Evolutionary conservation across 2,329 filamentous ascomycete species (phyloP).

Genomic region (Verticillium nubilum): DNA sequence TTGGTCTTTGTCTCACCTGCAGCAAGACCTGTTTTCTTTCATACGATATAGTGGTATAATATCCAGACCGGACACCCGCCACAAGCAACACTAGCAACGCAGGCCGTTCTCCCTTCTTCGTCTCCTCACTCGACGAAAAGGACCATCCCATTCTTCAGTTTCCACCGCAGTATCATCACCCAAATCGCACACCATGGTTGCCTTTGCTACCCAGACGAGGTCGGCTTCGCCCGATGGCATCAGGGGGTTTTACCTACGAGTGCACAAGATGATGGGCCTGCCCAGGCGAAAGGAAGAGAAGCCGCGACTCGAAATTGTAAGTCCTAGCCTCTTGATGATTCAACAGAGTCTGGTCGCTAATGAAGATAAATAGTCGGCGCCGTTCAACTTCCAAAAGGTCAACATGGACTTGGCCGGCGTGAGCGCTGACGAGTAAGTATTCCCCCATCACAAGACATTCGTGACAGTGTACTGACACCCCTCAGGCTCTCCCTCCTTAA

Average conservation of each 20-base stretch:
- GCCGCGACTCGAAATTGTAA: slow-evolving; percentile 40
- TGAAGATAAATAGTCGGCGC: slow-evolving; percentile 44
- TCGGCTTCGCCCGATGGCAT: slow-evolving; percentile 30
- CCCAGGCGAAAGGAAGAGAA: slow-evolving; percentile 37
- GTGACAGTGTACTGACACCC: not conserved
- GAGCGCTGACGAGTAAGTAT: slow-evolving; percentile 52
- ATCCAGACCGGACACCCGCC: too few species aligned
- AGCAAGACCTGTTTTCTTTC: too few species aligned
- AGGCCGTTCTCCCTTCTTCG: too few species aligned
- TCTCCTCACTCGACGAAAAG: too few species aligned
- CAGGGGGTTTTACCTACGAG: slow-evolving; percentile 36
- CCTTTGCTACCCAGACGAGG: not conserved
- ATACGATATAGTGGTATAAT: too few species aligned
- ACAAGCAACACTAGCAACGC: too few species aligned
- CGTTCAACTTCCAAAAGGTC: slow-evolving; percentile 54
- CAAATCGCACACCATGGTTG: not conserved
- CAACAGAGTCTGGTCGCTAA: not conserved
- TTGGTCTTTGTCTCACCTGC: too few species aligned
- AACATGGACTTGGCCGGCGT: slow-evolving; percentile 48
- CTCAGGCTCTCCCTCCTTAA: slow-evolving; percentile 42
- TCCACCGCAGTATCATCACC: not conserved
- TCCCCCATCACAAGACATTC: not conserved
- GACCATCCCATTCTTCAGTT: not conserved
- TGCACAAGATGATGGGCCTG: slow-evolving; percentile 35
- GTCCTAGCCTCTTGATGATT: slow-evolving; percentile 13